Conservation (phyloP, 139 green algal genomes). For the Monoraphidium neglectum region DNA sequence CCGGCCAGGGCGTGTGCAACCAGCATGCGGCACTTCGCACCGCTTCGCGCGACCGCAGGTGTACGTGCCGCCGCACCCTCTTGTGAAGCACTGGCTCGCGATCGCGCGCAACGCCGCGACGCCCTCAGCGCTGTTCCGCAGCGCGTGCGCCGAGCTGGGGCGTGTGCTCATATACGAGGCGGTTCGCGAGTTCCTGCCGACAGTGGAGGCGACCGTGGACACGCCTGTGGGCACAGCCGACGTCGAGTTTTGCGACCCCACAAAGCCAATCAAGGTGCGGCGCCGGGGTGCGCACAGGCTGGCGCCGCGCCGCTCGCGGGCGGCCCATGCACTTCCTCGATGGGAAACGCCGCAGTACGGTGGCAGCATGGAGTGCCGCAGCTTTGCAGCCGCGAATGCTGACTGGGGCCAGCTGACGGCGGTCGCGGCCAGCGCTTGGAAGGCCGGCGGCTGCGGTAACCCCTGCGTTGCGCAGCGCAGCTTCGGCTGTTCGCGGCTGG, state of each 20-base stretch:
- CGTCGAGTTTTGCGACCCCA: conserved; percentile 80
- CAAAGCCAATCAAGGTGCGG: conserved; percentile 78
- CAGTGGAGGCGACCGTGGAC: conserved; percentile 78
- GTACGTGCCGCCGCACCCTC: conserved; percentile 92
- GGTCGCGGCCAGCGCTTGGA: too few relatives aligned
- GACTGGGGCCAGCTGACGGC: too few relatives aligned
- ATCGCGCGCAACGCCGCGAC: conserved; percentile 85
- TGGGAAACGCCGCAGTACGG: too few relatives aligned
- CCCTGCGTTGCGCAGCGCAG: too few relatives aligned
- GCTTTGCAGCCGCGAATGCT: too few relatives aligned
- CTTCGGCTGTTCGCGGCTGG: too few relatives aligned
- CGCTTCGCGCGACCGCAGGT: conserved; percentile 62
- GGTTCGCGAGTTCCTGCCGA: conserved; percentile 85
- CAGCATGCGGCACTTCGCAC: neutral
- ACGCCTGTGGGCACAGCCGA: conserved; percentile 80
- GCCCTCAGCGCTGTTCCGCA: conserved; percentile 85
- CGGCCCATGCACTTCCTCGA: too few relatives aligned
- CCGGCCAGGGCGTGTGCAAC: neutral
- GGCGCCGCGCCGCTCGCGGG: too few relatives aligned
- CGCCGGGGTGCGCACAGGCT: neutral
- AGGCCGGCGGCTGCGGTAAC: too few relatives aligned
- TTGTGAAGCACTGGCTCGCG: conserved; percentile 97
- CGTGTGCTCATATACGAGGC: conserved; percentile 91
- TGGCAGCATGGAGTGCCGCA: too few relatives aligned
- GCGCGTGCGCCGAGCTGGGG: conserved; percentile 88